Evolutionary conservation across 169 alveolate genomes (phyloP), one percentile per base, ranked within the genome.

Genomic region (Amoebophrya sp.): DNA sequence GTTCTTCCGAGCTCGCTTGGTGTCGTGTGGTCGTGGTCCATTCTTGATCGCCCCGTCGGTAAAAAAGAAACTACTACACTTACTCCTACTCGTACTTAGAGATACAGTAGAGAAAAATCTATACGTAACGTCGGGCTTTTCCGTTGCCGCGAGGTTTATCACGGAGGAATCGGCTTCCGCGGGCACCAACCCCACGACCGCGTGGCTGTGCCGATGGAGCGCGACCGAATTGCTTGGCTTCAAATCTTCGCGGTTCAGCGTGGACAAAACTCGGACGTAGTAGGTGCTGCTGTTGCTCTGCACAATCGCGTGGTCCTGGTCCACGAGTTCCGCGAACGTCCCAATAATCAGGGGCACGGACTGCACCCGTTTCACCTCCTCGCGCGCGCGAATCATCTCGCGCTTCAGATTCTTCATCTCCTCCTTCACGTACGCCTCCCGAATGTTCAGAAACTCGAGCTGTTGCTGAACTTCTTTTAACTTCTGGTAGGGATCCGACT

Each of bases 331-430:
- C 92, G 97, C 95, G 96, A 98, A 99, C 91, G 98, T 99, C 14
- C 99, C 99, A 47, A 99, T 98, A 77, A 98, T 98, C 47, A 99
- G 95, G 0, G 99, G 99, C 41, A 98, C 99, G 40, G 99, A 96
- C 94, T 98, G 99, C 53, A 99, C 98, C 55, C 99, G 96, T 94
- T 97, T 98, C 91, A 98, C 96, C 94, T 99, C 99, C 93, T 98
- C 99, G 92, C 97, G 94, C 0, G 94, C 94, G 14, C 94, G 95
- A 38, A 98, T 95, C 93, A 97, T 96, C 95, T 99, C 99, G 25
- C 99, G 95, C 96, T 98, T 98, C 94, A 99, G 95, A 94, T 98
- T 97, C 94, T 98, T 98, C 95, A 98, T 97, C 92, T 99, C 99
- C 91, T 98, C 99, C 95, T 97, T 98, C 89, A 99, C 97, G 95